Base-by-base conservation (phyloP, 345 rosid species). In the Excoecaria agallocha region DNA sequence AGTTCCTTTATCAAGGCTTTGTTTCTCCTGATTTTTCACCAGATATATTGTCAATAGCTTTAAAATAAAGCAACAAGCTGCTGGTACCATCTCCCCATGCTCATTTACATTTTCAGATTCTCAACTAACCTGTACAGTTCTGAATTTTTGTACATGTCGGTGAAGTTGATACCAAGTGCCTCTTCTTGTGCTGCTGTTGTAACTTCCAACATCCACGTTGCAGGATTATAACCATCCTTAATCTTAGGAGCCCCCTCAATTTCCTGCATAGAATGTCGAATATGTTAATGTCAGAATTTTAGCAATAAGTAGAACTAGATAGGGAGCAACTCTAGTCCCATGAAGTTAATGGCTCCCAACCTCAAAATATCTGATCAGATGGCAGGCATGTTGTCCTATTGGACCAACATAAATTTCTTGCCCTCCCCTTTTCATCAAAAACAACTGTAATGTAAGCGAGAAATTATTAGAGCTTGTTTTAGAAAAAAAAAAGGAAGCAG, bases 171-270 rank as follows among this genome's bases (percentile, higher is more conserved):
- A 41, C 78, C 82, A n/a, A 87, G 85, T 55, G 79, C 68, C 45
- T 46, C 77, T 84, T 89, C 93, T 76, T 80, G 85, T 62, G 85
- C 75, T 58, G 83, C 74, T 22, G 90, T 8, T 45, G 93, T 89
- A 67, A 85, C 79, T 71, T 89, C 91, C 69, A 89, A 80, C 93
- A 89, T 89, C 91, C 93, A 89, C 3, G 93, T 86, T 48, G 91
- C 93, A 11, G 93, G 93, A 82, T 89, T 89, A 67, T 87, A 83
- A 24, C 91, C 93, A 49, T 89, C 88, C 66, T 74, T 87, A 25
- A 89, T 87, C 68, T 76, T 85, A 4, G 86, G 86, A 58, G 86
- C 81, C 74, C 89, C 89, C 41, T 74, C 72, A 20, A 82, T 81
- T 74, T 62, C 88, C 93, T 89, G 61, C 22, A 66, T 65, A 41